Evolutionary conservation across 176 grass and related monocot species (phyloP), one percentile per base, ranked within the genome.

Genomic region (Ensete ventricosum): DNA sequence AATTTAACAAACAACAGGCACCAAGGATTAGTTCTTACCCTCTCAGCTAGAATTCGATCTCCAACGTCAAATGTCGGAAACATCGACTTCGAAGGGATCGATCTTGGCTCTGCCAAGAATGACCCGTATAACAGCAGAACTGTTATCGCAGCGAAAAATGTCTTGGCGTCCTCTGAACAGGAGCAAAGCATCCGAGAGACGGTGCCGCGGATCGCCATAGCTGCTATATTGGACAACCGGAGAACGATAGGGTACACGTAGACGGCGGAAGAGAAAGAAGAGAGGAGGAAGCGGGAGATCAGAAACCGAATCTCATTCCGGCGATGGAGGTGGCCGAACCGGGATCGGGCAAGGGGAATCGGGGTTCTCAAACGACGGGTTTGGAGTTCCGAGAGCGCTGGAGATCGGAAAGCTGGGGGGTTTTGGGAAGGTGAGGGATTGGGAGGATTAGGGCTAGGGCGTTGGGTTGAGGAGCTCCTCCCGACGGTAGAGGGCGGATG

Each of bases 31-130:
- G 57, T 8, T 11, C 16, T 66, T 85, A 71, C 50, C 69, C 52
- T 53, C 50, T 71, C 69, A 22, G 69, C 69, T 53, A 71, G 49
- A 52, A 71, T 71, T 34, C 69, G 14, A 14, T 71, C 69, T 71
- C 69, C 69, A 20, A 71, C 69, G n/a, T 71, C 69, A 71, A 71
- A 52, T 8, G 69, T 71, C 1, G 95, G 95, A 76, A 81, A 88
- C 95, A 99, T 99, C 20, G 95, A 99, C 79, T 82, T 89, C 1
- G 95, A 87, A 79, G 95, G 95, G 75, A 99, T 94, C 50, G 90
- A 99, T 75, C 90, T 94, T 0, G 90, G 90, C 54, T 94, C 90
- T 23, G 86, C 95, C 69, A 99, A 74, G 27, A 79, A 89, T 13
- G 90, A 89, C 62, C 79, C 87, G 21, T 86, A 91, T 50, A 99